Conservation (phyloP, 2,329 filamentous ascomycete genomes). For the Beauveria sp. region DNA sequence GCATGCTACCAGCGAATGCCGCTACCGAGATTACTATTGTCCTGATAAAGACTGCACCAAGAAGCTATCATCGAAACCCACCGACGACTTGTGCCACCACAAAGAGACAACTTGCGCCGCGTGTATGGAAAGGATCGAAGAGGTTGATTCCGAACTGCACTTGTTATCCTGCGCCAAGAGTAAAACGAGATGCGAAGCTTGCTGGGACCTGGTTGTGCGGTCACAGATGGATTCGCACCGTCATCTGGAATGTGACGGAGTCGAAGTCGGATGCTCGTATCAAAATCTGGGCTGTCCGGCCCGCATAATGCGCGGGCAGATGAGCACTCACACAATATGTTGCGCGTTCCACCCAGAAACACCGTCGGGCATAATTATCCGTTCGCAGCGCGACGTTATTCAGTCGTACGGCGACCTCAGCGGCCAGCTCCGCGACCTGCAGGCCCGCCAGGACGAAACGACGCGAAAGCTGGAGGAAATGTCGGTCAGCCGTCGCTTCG, state of each 20-base stretch:
- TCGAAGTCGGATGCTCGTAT: conserved; percentile 40
- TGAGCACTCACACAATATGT: conserved; percentile 36
- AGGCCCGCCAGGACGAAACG: conserved; percentile 26
- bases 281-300: conserved; percentile 29
- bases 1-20: conserved; percentile 50
- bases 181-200: conserved; percentile 42
- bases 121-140: conserved; percentile 43
- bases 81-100: conserved; percentile 48
- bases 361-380: conserved; percentile 43
- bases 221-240: conserved; percentile 40
- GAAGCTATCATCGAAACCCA: conserved; percentile 42
- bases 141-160: conserved; percentile 31
- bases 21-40: conserved; percentile 48
- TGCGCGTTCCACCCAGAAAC: conserved; percentile 46
- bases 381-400: conserved; percentile 41
- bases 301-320: conserved; percentile 25
- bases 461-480: conserved; percentile 27
- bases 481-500: conserved; percentile 27
- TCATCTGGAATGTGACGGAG: conserved; percentile 41
- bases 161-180: conserved; percentile 36
- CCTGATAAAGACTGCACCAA: conserved; percentile 44
- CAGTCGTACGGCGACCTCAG: conserved; percentile 29
- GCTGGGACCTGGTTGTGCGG: conserved; percentile 35
- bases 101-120: conserved; percentile 42
- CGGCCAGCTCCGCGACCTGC: conserved; percentile 27